A percentile compares a stretch with the other conserved stretches of the same genome.
Conservation (phyloP, 1,139 yeast genomes). For the Yamadazyma friedrichii region DNA sequence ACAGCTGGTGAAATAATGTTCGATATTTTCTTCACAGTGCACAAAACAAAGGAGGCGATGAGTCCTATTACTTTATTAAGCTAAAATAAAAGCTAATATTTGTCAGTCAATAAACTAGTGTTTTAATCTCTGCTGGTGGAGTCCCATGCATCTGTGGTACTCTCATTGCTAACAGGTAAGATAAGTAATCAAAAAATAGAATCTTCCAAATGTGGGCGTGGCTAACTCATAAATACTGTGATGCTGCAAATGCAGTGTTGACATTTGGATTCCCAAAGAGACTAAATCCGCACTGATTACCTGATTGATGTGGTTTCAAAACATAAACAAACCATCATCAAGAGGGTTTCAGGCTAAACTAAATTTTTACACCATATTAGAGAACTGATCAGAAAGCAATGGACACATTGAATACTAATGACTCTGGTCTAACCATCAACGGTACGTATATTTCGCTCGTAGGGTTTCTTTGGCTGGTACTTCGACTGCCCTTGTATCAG, state of each 20-base stretch:
- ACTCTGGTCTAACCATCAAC: background rate
- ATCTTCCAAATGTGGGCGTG: background rate
- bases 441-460: too few species aligned
- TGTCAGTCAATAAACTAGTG: too few species aligned
- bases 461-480: too few species aligned
- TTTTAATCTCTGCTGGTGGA: too few species aligned
- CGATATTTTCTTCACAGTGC: background rate
- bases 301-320: background rate
- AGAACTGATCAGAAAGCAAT: too few species aligned
- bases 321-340: slow-evolving; percentile 3
- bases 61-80: background rate
- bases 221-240: slow-evolving; percentile 2
- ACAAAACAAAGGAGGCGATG: slow-evolving; percentile 4
- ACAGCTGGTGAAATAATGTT: background rate
- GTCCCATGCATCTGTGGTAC: too few species aligned
- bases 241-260: too few species aligned
- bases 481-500: too few species aligned
- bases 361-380: too few species aligned
- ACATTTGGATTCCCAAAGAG: too few species aligned
- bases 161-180: too few species aligned
- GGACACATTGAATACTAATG: background rate
- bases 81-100: background rate
- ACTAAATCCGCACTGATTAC: background rate
- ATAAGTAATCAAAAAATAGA: too few species aligned
- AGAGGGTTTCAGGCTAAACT: background rate